Percentiles rank a stretch among this genome's conserved stretches.
Conservation (phyloP, 768 basidiomycete species). For the Amanita phalloides region DNA sequence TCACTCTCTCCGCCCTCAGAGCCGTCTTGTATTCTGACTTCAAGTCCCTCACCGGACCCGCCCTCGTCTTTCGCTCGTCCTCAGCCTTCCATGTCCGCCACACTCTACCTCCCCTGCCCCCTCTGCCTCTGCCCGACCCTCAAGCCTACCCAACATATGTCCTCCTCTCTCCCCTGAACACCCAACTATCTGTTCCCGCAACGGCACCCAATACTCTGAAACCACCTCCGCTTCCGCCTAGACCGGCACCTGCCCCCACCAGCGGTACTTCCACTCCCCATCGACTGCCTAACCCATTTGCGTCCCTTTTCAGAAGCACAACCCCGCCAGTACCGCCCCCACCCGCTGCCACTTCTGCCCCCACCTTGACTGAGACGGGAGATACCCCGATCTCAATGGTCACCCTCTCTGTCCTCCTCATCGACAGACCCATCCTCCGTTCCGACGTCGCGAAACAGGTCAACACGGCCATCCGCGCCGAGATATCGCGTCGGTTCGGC, state of each 20-base stretch:
- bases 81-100: conserved; percentile 20
- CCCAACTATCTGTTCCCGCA: conserved; percentile 25
- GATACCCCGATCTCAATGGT: conserved; percentile 16
- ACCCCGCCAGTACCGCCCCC: conserved; percentile 16
- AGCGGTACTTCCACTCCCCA: conserved; percentile 9
- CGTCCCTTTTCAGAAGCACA: conserved; percentile 56
- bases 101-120: conserved; percentile 46
- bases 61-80: conserved; percentile 14
- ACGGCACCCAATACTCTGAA: conserved; percentile 34
- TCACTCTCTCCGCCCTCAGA: conserved; percentile 78
- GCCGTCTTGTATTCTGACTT: conserved; percentile 34
- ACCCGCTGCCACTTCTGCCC: conserved; percentile 3
- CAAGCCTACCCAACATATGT: conserved; percentile 16
- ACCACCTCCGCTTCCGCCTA: conserved; percentile 31
- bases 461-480: too few species aligned
- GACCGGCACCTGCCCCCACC: conserved; percentile 16
- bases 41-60: conserved; percentile 38
- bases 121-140: conserved; percentile 33
- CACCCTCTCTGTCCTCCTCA: conserved; percentile 16
- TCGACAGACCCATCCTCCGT: neutral
- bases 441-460: too few species aligned
- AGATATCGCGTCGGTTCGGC: too few species aligned
- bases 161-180: conserved; percentile 16
- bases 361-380: conserved; percentile 19
- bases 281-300: conserved; percentile 64